These are phyloP conservation scores for Sclerospora graminicola DNA, from an alignment of 352 stramenopile species.

Conservation along the genomic window DNA sequence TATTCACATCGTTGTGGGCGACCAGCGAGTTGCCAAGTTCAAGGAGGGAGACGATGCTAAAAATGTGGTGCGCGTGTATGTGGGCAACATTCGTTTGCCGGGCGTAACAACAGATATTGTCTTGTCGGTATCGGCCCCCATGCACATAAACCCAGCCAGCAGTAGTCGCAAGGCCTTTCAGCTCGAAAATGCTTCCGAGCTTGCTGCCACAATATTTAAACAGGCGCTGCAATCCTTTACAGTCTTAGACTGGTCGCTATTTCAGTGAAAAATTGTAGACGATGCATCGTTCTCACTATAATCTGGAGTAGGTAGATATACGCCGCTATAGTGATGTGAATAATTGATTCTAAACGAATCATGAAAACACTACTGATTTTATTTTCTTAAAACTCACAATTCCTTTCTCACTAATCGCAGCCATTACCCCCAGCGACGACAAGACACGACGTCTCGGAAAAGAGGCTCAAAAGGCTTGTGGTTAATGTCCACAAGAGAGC, in stretches of 20 bases:
- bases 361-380: too few species aligned
- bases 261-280: constrained; percentile 13
- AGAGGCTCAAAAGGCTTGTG: neutral
- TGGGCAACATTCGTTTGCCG: constrained; percentile 63
- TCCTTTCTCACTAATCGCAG: too few species aligned
- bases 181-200: constrained; percentile 54
- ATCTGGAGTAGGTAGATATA: too few species aligned
- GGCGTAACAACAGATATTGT: constrained; percentile 73
- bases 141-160: constrained; percentile 65
- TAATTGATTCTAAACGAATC: too few species aligned
- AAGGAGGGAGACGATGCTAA: constrained; percentile 71
- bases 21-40: constrained; percentile 80
- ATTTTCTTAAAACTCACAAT: too few species aligned
- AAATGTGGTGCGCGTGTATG: constrained; percentile 78
- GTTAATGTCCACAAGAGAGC: constrained; percentile 25
- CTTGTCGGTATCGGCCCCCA: constrained; percentile 65
- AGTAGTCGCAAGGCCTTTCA: constrained; percentile 54
- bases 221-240: constrained; percentile 52
- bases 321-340: too few species aligned
- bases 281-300: too few species aligned
- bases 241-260: constrained; percentile 66
- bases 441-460: constrained; percentile 10
- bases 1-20: constrained; percentile 48
- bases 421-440: constrained; percentile 37
- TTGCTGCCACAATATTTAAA: constrained; percentile 65